Conservation (phyloP, 2,329 filamentous ascomycete genomes). For the Aspergillus sp. region DNA sequence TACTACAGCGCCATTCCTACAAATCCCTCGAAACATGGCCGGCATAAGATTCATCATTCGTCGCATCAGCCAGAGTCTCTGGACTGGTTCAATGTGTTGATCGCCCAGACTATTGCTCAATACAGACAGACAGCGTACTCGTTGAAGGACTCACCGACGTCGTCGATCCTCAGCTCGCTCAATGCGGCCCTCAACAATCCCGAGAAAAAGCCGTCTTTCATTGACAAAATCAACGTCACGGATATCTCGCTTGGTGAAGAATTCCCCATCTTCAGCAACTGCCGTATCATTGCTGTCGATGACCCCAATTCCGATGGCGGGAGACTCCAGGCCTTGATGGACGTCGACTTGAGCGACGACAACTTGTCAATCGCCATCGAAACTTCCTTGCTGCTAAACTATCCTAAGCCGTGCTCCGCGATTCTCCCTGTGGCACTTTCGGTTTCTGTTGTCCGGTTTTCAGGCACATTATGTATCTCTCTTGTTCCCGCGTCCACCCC, state of each 20-base stretch:
- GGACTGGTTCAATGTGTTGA: constrained; percentile 98
- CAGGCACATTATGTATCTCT: constrained; percentile 88
- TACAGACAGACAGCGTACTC: constrained; percentile 89
- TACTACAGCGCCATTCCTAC: constrained; percentile 74
- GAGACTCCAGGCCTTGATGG: constrained; percentile 89
- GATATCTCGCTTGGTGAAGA: constrained; percentile 94
- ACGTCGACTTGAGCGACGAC: constrained; percentile 88
- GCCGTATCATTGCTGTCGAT: constrained; percentile 83
- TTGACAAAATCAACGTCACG: constrained; percentile 91
- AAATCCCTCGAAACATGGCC: constrained; percentile 44
- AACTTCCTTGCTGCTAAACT: constrained; percentile 92
- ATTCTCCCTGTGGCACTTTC: constrained; percentile 88
- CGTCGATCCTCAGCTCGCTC: constrained; percentile 75
- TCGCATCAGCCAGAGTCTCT: constrained; percentile 94
- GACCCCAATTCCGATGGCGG: constrained; percentile 63
- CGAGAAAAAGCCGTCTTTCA: constrained; percentile 82
- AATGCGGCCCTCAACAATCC: constrained; percentile 85
- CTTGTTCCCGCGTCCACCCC: constrained; percentile 71
- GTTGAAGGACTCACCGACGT: constrained; percentile 63
- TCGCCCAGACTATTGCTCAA: constrained; percentile 95
- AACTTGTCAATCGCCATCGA: constrained; percentile 93
- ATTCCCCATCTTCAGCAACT: constrained; percentile 98
- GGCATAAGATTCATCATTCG: constrained; percentile 53
- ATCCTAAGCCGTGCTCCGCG: constrained; percentile 84
- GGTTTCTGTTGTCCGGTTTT: constrained; percentile 91